A percentile compares a stretch with the other conserved stretches of the same genome.
Conservation (phyloP, 495 filamentous ascomycete species). For the Penicillium robsamsonii region DNA sequence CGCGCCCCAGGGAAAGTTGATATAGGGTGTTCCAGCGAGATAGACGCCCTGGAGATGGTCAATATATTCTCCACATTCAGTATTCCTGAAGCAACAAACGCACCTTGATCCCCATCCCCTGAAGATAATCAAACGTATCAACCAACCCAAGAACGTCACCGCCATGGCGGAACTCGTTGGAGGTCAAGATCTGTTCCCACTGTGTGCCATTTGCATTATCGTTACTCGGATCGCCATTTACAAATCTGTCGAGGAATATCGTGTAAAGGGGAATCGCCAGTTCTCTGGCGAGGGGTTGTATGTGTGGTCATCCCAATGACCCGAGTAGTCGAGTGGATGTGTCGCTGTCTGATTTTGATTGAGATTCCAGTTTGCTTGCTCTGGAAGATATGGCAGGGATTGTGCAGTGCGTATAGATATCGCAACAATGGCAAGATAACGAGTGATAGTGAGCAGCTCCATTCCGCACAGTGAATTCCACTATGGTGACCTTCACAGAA, state of each 20-base stretch:
- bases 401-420: slow-evolving; percentile 14
- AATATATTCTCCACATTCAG: slow-evolving; percentile 8
- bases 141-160: slow-evolving; percentile 35
- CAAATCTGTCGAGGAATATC: slow-evolving; percentile 37
- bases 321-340: slow-evolving; percentile 34
- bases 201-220: slow-evolving; percentile 39
- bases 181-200: slow-evolving; percentile 38
- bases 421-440: slow-evolving; percentile 17
- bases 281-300: slow-evolving; percentile 37
- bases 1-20: slow-evolving; percentile 38
- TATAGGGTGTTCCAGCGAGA: slow-evolving; percentile 36
- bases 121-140: slow-evolving; percentile 39
- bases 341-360: slow-evolving; percentile 31
- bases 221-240: slow-evolving; percentile 40
- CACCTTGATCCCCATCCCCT: slow-evolving; percentile 39
- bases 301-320: slow-evolving; percentile 36
- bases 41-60: slow-evolving; percentile 6
- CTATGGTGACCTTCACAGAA: slow-evolving; percentile 14
- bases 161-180: slow-evolving; percentile 39
- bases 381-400: slow-evolving; percentile 24
- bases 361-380: slow-evolving; percentile 36
- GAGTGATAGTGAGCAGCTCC: slow-evolving; percentile 10
- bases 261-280: slow-evolving; percentile 42
- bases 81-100: slow-evolving; percentile 9
- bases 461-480: slow-evolving; percentile 16